Evolutionary conservation across 2,329 filamentous ascomycete genomes (phyloP).

Genomic region (Neofusicoccum sp.): DNA sequence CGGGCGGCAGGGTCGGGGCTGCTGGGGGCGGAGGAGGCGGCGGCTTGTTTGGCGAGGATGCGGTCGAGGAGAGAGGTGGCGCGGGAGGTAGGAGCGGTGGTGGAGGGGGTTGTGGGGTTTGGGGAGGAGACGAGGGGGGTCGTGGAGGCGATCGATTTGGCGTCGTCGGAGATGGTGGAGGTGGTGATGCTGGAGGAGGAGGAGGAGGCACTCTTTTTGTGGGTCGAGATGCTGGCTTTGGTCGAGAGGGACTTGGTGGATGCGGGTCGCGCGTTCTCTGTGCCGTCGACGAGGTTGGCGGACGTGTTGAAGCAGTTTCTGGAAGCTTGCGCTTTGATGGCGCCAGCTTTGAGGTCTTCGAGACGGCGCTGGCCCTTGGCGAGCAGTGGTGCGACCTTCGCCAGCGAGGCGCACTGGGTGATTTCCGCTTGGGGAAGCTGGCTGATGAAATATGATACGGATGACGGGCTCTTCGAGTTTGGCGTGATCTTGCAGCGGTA

Average conservation of each 20-base stretch:
- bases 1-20: constrained; percentile 43
- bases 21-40: constrained; percentile 35
- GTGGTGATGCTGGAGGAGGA: not conserved
- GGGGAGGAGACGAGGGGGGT: constrained; percentile 30
- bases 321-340: constrained; percentile 34
- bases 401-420: constrained; percentile 50
- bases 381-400: constrained; percentile 57
- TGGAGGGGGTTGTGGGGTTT: constrained; percentile 26
- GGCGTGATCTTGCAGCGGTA: constrained; percentile 43
- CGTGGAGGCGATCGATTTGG: constrained; percentile 17
- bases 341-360: constrained; percentile 64
- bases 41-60: constrained; percentile 50
- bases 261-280: not conserved
- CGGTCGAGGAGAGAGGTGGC: constrained; percentile 49
- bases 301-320: not conserved
- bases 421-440: constrained; percentile 58
- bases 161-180: constrained; percentile 1
- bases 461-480: constrained; percentile 33
- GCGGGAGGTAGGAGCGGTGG: constrained; percentile 31
- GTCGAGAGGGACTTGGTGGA: not conserved
- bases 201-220: not conserved
- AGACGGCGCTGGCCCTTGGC: constrained; percentile 67
- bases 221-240: not conserved
- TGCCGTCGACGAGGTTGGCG: not conserved
- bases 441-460: constrained; percentile 57